phyloP scores from a whole-genome alignment of 495 filamentous ascomycete species.

The Annulohypoxylon bovei region DNA sequence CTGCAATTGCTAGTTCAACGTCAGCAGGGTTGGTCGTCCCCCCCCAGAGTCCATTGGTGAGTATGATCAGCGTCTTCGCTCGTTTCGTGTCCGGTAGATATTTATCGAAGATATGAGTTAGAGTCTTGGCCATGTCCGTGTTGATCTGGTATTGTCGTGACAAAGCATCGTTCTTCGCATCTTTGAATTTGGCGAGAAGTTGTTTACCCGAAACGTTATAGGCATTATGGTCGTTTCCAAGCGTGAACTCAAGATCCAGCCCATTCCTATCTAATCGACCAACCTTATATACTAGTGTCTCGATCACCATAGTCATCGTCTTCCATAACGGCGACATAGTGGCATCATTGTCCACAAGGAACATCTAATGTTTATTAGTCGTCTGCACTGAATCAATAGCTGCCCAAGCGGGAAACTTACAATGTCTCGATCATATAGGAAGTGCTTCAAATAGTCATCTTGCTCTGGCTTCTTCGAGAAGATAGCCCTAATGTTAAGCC shows the following conservation, averaged over 20 bases:
- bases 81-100: conserved; percentile 4
- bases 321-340: conserved; percentile 9
- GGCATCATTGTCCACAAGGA: conserved; percentile 19
- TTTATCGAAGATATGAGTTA: conserved; percentile 17
- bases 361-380: not conserved
- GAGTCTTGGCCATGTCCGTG: conserved; percentile 12
- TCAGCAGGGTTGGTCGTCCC: not conserved
- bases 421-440: conserved; percentile 13
- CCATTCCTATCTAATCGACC: conserved; percentile 11
- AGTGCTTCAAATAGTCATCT: conserved; percentile 15
- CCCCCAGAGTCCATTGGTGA: conserved; percentile 14
- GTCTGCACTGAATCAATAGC: not conserved
- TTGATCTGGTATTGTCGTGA: not conserved
- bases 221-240: conserved; percentile 2
- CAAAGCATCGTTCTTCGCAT: conserved; percentile 1
- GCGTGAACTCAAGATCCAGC: conserved; percentile 19
- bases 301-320: conserved; percentile 2
- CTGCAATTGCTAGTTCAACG: conserved; percentile 14
- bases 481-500: not conserved
- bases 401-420: not conserved
- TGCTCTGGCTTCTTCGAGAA: not conserved
- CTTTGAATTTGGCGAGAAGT: conserved; percentile 7
- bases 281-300: conserved; percentile 9
- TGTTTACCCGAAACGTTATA: not conserved
- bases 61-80: conserved; percentile 15